Conservation (phyloP, 108 stramenopile genomes). For the Cyclotella distinguenda region DNA sequence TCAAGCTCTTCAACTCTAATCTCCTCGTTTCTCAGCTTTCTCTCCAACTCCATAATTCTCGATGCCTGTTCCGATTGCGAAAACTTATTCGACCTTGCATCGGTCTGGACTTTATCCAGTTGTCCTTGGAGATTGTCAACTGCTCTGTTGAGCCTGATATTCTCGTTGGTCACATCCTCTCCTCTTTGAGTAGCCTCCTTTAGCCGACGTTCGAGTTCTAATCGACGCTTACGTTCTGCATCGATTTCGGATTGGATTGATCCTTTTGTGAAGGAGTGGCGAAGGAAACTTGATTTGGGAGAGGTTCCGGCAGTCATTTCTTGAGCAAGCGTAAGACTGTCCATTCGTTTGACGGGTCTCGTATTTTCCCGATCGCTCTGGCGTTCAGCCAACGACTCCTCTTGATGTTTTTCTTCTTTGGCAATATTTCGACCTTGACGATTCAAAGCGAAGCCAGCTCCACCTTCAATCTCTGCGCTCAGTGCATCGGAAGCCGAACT, state of each 20-base stretch:
- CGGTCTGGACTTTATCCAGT: conserved; percentile 29
- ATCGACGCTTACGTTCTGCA: conserved; percentile 18
- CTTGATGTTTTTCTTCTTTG: neutral
- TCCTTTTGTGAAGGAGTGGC: conserved; percentile 16
- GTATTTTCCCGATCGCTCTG: neutral
- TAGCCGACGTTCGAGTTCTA: conserved; percentile 32
- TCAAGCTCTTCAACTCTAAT: conserved; percentile 30
- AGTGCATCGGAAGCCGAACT: conserved; percentile 32
- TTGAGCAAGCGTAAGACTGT: conserved; percentile 26
- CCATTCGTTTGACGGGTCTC: conserved; percentile 2
- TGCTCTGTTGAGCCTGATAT: conserved; percentile 26
- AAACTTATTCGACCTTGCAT: conserved; percentile 29
- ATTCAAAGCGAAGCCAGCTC: too few relatives aligned
- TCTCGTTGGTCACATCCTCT: conserved; percentile 33
- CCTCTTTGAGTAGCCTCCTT: conserved; percentile 24
- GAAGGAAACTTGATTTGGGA: conserved; percentile 3
- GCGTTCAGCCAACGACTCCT: neutral
- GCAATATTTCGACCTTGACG: neutral
- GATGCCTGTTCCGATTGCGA: conserved; percentile 32
- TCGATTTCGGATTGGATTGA: conserved; percentile 28
- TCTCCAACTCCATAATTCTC: conserved; percentile 31
- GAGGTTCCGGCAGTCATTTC: conserved; percentile 4
- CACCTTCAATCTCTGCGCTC: conserved; percentile 15
- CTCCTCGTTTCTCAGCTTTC: conserved; percentile 38
- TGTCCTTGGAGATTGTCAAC: conserved; percentile 20